Evolutionary conservation across 768 basidiomycete species (phyloP), one percentile per base, ranked within the genome.

Genomic region (Albatrellus ellisii): DNA sequence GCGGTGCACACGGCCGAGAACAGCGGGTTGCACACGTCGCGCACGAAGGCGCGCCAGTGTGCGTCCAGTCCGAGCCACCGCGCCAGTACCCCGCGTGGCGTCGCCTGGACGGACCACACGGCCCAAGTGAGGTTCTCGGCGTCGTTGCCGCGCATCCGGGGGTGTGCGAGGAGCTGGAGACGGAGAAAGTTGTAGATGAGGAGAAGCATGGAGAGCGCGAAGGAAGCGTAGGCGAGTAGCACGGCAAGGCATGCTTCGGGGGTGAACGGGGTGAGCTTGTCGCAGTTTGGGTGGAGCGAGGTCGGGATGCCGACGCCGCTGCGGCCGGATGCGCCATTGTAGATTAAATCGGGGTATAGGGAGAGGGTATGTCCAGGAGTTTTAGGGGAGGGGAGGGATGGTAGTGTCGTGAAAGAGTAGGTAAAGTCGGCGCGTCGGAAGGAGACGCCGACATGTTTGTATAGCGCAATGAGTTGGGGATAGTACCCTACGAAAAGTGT

Each of bases 1-100:
- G 79, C 73, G 0, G 84, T 84, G 44, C 79, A 80, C 3, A 86
- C 74, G 0, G 78, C 80, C 17, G 80, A 80, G 53, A 83, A 81
- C 27, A 86, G 54, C 0, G 81, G 79, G 0, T 77, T 51, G 33
- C 86, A 54, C 0, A 84, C 62, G 17, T 64, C 63, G 4, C 64
- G 56, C 10, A 72, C 62, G 55, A 83, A 83, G 9, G 60, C 57
- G 11, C 47, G 49, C 75, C 78, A 81, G 0, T 62, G 54, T 9
- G 48, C 39, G 46, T 82, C 78, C 41, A 75, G 52, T 4, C 71
- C 70, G 3, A 63, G 51, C 49, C 57, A 60, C 41, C 59, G 61
- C 4, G 67, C 63, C 0, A 77, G 10, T 9, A 55, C 36, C 24
- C 62, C 60, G 4, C 39, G 61, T 3, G 76, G 75, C 5, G 63